phyloP scores from a whole-genome alignment of 1,284 basidiomycete genomes.

The Papiliotrema fonsecae region DNA sequence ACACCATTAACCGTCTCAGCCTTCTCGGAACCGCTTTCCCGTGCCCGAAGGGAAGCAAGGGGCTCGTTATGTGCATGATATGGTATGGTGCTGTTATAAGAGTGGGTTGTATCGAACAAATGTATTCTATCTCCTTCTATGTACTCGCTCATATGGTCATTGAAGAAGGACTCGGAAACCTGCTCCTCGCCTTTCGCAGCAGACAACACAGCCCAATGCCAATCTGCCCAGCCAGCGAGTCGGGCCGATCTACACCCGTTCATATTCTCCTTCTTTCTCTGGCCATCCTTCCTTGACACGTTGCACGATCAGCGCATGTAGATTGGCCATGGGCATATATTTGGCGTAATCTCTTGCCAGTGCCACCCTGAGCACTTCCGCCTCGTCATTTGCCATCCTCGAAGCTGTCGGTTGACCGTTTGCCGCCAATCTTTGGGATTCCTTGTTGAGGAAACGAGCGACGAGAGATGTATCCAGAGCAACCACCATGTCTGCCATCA shows the following conservation, averaged over 20 bases:
- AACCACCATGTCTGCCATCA: slow-evolving; percentile 23
- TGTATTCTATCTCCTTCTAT: too few species aligned
- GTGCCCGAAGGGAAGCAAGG: too few species aligned
- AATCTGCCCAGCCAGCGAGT: too few species aligned
- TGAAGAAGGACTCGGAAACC: too few species aligned
- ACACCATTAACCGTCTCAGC: too few species aligned
- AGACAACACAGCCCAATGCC: too few species aligned
- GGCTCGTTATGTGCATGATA: too few species aligned
- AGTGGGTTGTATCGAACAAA: too few species aligned
- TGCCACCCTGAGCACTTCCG: slow-evolving; percentile 18
- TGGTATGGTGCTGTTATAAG: too few species aligned
- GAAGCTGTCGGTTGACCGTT: slow-evolving; percentile 13
- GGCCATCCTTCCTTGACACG: slow-evolving; percentile 28
- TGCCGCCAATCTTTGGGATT: slow-evolving; percentile 17
- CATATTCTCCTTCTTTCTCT: slow-evolving; percentile 37
- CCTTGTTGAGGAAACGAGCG: slow-evolving; percentile 31
- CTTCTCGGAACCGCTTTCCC: too few species aligned
- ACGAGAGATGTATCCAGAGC: slow-evolving; percentile 26
- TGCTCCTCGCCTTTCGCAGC: too few species aligned
- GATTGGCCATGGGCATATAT: slow-evolving; percentile 26
- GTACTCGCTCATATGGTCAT: too few species aligned
- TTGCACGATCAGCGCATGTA: slow-evolving; percentile 28
- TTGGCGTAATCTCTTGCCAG: slow-evolving; percentile 22
- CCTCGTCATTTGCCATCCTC: slow-evolving; percentile 20
- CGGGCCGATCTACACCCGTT: slow-evolving; percentile 27